Conservation (phyloP, 164 flowering plant species). For the Dillenia turbinata region DNA sequence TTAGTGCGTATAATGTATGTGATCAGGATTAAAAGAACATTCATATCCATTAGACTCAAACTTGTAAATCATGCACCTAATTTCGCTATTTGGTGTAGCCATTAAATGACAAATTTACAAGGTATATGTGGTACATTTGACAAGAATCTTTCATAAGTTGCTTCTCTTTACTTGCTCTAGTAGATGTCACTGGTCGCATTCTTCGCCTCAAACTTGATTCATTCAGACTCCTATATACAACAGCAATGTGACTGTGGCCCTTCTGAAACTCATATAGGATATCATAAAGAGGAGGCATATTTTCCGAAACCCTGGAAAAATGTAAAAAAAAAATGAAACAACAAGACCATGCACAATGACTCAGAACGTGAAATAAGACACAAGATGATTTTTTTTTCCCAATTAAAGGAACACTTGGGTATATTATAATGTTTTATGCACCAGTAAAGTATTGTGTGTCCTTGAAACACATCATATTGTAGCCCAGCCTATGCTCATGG, state of each 20-base stretch:
- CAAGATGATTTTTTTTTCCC: no score
- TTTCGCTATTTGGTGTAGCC: no score
- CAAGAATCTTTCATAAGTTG: slow-evolving; percentile 1
- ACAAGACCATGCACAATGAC: not conserved
- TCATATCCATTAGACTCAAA: no score
- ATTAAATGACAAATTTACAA: not conserved
- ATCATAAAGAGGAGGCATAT: slow-evolving; percentile 9
- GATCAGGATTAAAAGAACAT: no score
- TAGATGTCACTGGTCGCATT: slow-evolving; percentile 13
- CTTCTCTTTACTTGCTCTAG: slow-evolving; percentile 30
- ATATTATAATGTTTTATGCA: no score
- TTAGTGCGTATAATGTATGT: no score
- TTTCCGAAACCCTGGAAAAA: slow-evolving; percentile 44
- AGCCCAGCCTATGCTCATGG: no score
- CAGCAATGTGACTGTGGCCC: slow-evolving; percentile 10
- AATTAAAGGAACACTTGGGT: no score
- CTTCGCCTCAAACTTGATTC: slow-evolving; percentile 15
- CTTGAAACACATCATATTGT: no score
- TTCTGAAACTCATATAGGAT: slow-evolving; percentile 10
- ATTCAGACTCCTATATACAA: slow-evolving; percentile 36
- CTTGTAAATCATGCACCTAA: no score
- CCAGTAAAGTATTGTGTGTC: no score
- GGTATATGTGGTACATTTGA: not conserved
- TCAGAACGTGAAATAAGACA: no score
- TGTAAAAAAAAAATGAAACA: slow-evolving; percentile 13